A percentile compares a stretch with the other conserved stretches of the same genome.
These are phyloP conservation scores for Oehlia diaphana DNA, from an alignment of 192 early-diverging fungal species.

Conservation along the genomic window DNA sequence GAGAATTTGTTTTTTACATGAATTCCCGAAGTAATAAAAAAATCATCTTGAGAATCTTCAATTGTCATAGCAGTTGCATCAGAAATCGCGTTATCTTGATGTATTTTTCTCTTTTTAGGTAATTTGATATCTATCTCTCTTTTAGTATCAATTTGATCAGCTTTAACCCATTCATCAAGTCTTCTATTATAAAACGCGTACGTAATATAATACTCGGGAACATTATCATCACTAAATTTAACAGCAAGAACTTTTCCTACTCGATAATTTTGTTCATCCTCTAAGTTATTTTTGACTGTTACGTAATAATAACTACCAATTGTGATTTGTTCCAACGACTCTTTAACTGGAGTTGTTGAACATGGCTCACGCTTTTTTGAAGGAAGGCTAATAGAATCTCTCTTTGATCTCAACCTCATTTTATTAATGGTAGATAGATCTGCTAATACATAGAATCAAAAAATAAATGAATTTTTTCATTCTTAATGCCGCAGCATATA, in stretches of 20 bases:
- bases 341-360: not conserved
- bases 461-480: no score
- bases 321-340: not conserved
- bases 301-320: not conserved
- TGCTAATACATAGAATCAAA: not conserved
- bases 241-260: no score
- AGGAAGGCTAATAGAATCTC: not conserved
- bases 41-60: not conserved
- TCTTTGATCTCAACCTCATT: not conserved
- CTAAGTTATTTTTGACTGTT: not conserved
- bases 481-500: no score
- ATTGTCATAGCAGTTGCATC: no score
- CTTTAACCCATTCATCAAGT: slow-evolving; percentile 92
- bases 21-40: not conserved
- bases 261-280: not conserved
- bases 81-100: not conserved
- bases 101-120: not conserved
- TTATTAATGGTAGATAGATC: not conserved
- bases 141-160: slow-evolving; percentile 61
- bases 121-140: slow-evolving; percentile 53
- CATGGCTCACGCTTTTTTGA: not conserved
- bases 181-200: slow-evolving; percentile 97
- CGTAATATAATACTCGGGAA: slow-evolving; percentile 89
- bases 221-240: not conserved
- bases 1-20: not conserved